A percentile compares a stretch with the other conserved stretches of the same genome.
Evolutionary conservation across 257 asterid genomes (phyloP).

Genomic region (Ligustrum vulgare): DNA sequence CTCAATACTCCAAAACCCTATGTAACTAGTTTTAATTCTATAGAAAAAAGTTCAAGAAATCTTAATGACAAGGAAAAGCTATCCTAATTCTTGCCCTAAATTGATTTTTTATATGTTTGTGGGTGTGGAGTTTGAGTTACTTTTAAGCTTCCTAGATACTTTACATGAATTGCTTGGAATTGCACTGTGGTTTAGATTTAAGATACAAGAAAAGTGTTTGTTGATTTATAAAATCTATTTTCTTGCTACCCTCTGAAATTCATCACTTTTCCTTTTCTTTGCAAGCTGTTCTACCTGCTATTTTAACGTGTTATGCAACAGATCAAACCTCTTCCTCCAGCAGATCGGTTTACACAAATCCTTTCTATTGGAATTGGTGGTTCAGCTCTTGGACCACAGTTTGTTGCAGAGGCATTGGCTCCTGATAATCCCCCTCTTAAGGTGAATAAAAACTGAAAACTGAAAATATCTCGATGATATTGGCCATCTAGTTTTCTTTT

Average conservation of each 20-base stretch:
- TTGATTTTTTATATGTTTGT: too few species aligned
- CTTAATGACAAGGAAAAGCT: too few species aligned
- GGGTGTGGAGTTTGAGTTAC: background rate
- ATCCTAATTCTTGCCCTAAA: too few species aligned
- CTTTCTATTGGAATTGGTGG: constrained; percentile 99
- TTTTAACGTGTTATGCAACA: constrained; percentile 35
- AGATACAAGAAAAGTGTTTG: background rate
- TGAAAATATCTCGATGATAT: background rate
- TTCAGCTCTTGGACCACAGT: constrained; percentile 98
- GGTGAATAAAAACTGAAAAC: constrained; percentile 39
- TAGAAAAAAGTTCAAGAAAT: too few species aligned
- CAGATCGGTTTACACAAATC: constrained; percentile 71
- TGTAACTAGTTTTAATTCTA: too few species aligned
- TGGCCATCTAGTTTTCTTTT: background rate
- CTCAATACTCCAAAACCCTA: too few species aligned
- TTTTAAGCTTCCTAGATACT: constrained; percentile 3
- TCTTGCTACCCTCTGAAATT: background rate
- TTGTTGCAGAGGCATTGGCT: constrained; percentile 99
- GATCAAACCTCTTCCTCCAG: constrained; percentile 66
- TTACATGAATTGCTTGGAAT: background rate
- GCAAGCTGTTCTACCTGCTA: constrained; percentile 22
- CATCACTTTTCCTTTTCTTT: background rate
- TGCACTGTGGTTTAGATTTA: background rate
- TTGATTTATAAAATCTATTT: background rate
- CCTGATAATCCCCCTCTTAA: constrained; percentile 99